A percentile compares a stretch with the other conserved stretches of the same genome.
phyloP scores from a whole-genome alignment of 2,329 filamentous ascomycete genomes.

The Phoma sp. region DNA sequence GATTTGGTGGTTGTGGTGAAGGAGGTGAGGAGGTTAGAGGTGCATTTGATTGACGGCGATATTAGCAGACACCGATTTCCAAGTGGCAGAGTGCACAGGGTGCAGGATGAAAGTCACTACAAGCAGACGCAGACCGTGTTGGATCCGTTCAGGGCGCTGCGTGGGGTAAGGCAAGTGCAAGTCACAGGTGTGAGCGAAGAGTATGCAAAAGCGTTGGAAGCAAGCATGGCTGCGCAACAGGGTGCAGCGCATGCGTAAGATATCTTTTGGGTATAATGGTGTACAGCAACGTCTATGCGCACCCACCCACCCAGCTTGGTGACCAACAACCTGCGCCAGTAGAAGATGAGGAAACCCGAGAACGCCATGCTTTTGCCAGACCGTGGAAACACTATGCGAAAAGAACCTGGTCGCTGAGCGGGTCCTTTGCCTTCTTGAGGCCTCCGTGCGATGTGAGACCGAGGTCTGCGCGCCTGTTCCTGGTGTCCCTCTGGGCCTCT shows the following conservation, averaged over 20 bases:
- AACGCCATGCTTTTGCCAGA: constrained; percentile 30
- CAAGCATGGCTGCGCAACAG: constrained; percentile 38
- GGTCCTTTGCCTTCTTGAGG: constrained; percentile 67
- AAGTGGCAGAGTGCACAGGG: constrained; percentile 41
- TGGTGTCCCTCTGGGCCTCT: constrained; percentile 74
- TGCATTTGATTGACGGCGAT: constrained; percentile 42
- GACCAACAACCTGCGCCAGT: constrained; percentile 14
- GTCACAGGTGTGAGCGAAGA: constrained; percentile 50
- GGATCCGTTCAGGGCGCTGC: constrained; percentile 49
- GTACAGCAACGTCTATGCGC: constrained; percentile 12
- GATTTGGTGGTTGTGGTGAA: constrained; percentile 41
- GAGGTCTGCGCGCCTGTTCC: constrained; percentile 76
- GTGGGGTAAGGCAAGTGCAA: constrained; percentile 44
- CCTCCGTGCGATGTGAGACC: constrained; percentile 74
- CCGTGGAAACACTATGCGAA: constrained; percentile 65
- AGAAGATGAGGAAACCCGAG: constrained; percentile 15
- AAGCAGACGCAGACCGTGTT: constrained; percentile 51
- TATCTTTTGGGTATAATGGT: constrained; percentile 34
- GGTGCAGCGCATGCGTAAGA: constrained; percentile 22
- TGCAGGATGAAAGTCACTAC: constrained; percentile 43
- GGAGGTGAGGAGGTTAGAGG: constrained; percentile 33
- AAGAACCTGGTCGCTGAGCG: constrained; percentile 76
- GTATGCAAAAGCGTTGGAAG: constrained; percentile 45
- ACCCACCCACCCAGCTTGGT: constrained; percentile 5
- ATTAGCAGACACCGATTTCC: constrained; percentile 37